phyloP scores from a whole-genome alignment of 345 rosid genomes.

The Eucalyptus paniculata region DNA sequence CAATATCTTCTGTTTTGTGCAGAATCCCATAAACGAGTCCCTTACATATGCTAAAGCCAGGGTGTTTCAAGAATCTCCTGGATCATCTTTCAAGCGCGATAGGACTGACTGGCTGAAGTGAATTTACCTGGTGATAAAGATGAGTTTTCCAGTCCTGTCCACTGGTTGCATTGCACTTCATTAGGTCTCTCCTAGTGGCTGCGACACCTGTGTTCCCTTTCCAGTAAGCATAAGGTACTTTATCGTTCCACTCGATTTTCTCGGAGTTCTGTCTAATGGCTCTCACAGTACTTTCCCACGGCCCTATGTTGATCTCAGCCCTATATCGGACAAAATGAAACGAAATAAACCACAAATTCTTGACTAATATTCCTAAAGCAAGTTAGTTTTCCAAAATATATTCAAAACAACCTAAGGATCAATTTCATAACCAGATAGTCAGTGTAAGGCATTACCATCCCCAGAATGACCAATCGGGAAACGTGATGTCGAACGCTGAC shows the following conservation, averaged over 20 bases:
- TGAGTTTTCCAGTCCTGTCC: constrained; percentile 7
- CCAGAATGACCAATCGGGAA: constrained; percentile 72
- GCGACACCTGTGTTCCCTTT: constrained; percentile 16
- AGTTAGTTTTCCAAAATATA: background rate
- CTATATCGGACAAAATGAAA: background rate
- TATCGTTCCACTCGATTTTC: constrained; percentile 20
- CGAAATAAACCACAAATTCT: background rate
- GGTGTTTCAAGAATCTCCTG: background rate
- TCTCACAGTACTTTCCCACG: constrained; percentile 17
- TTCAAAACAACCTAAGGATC: background rate
- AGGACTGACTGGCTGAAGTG: background rate
- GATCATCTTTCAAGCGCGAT: background rate
- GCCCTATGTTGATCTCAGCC: constrained; percentile 41
- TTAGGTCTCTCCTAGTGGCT: constrained; percentile 20
- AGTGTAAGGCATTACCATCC: constrained; percentile 29
- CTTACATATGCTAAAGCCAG: background rate
- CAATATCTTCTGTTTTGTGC: background rate
- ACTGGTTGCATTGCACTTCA: constrained; percentile 7
- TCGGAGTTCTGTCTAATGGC: constrained; percentile 29
- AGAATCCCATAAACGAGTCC: background rate
- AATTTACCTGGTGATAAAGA: constrained; percentile 1
- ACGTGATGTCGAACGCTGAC: constrained; percentile 26
- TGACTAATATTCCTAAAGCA: background rate
- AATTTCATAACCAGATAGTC: background rate
- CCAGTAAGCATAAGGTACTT: constrained; percentile 20